Base-by-base conservation (phyloP, 805 yeast genomes). In the Candida chilensis region DNA sequence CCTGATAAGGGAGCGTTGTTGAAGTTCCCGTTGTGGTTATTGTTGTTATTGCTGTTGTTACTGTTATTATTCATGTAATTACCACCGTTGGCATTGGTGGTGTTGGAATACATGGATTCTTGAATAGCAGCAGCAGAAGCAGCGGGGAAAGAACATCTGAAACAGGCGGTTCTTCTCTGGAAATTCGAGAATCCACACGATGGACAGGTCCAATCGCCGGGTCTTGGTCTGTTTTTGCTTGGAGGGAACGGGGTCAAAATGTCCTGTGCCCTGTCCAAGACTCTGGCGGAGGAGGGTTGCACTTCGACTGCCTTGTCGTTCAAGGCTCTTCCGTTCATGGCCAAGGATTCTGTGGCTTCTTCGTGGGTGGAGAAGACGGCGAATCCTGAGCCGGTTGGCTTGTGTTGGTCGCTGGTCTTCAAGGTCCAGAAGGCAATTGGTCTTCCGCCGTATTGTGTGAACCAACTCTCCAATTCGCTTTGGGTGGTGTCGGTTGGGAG, bases 131-230 rank as follows among this genome's bases (percentile, higher is more conserved):
- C 77, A 5, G 86, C 84, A 26, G 83, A 64, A 8, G 84, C 65
- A 7, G 85, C 84, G 5, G 95, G 95, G 56, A 81, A 86, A 2
- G 90, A 79, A 50, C 96, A 88, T 38, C 96, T 67, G 64, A 88
- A 86, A 54, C 96, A 88, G 2, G 94, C 94, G 3, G 94, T 82
- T 54, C 96, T 71, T 45, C 96, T 72, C 56, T 88, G 96, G 57
- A 88, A 88, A 54, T 88, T 88, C 16, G 94, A 83, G 47, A 88
- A 88, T 1, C 96, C 95, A 64, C 96, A 88, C 5, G 88, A 78
- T 16, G 95, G 95, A 54, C 96, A 88, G n/a, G 83, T 84, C 96
- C 96, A 88, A 51, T 88, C 96, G 14, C 96, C 96, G 0, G 96
- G 96, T 47, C 96, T 67, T 15, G 95, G 95, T 44, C 92, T 68